Evolutionary conservation across 2,329 filamentous ascomycete genomes (phyloP), one percentile per base, ranked within the genome.

Genomic region (Meredithiella fracta): DNA sequence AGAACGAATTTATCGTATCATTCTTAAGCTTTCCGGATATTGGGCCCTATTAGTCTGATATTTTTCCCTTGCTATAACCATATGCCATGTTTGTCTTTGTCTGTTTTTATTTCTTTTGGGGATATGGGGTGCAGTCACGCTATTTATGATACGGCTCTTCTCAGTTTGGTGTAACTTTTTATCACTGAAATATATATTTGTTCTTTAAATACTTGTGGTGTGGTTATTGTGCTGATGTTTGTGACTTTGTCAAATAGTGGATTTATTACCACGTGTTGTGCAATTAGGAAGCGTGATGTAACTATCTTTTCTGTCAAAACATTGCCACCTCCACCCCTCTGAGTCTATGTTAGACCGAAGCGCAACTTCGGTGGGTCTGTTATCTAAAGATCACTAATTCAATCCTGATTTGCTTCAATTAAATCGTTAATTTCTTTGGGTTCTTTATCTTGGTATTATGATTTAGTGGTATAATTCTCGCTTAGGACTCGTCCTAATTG

Each of bases 391-490:
- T 44, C 47, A 56, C 34, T 11, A 47, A 47, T 56, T 56, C 47
- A 51, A 56, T 47, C 54, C 47, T 47, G 54, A 22, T 52, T 51
- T 56, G 47, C 54, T 34, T 47, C 54, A 51, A 26, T 7, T 11
- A 17, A 54, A 25, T 37, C 22, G 37, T 20, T 23, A 6, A 15
- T 38, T 38, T 14, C 38, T 20, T 29, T 9, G 26, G 38, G 15
- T 52, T 37, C 25, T 37, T n/a, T 3, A 69, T 70, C 69, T 67
- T 78, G 75, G 76, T 79, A 76, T 80, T 79, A 78, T 75, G 78
- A 78, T 80, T 76, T 80, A 79, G 78, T 75, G 78, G 78, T 80
- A 81, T 80, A 77, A 80, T 81, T 80, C 77, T 79, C 77, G 78
- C 78, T 80, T 80, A 81, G 78, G 77, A 77, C 66, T 57, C 60